A percentile compares a stretch with the other conserved stretches of the same genome.
Conservation (phyloP, 306 rosid genomes). For the Lagenaria siceraria region DNA sequence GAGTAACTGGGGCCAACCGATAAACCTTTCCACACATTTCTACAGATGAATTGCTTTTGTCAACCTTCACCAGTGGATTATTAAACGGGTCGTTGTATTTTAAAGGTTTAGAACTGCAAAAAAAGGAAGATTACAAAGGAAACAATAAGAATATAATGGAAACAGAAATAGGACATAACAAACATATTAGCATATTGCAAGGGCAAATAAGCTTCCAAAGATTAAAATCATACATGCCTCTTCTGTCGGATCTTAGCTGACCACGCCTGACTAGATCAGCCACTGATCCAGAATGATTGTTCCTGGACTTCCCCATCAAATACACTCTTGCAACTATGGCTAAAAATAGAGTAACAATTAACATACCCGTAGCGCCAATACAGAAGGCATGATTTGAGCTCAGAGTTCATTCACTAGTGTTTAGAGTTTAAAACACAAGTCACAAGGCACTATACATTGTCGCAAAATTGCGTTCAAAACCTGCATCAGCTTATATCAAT, state of each 20-base stretch:
- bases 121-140: not conserved
- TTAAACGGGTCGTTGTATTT: slow-evolving; percentile 91
- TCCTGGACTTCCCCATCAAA: slow-evolving; percentile 28
- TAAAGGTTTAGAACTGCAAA: slow-evolving; percentile 62
- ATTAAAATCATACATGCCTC: slow-evolving; percentile 93
- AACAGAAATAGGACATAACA: not conserved
- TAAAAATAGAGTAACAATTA: slow-evolving; percentile 1
- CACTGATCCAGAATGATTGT: slow-evolving; percentile 61
- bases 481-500: not conserved
- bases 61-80: slow-evolving; percentile 78
- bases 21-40: slow-evolving; percentile 93
- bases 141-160: not conserved
- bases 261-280: slow-evolving; percentile 95
- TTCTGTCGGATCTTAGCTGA: slow-evolving; percentile 88
- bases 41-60: slow-evolving; percentile 57
- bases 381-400: not conserved
- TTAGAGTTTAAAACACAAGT: not conserved
- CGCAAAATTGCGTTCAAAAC: not conserved
- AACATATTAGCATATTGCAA: not conserved
- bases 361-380: not conserved
- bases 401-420: not conserved
- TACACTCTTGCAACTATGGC: slow-evolving; percentile 26
- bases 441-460: not conserved
- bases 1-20: slow-evolving; percentile 89
- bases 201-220: slow-evolving; percentile 1